phyloP scores from a whole-genome alignment of 2,329 filamentous ascomycete genomes.

The Arthrinium phaeospermum region DNA sequence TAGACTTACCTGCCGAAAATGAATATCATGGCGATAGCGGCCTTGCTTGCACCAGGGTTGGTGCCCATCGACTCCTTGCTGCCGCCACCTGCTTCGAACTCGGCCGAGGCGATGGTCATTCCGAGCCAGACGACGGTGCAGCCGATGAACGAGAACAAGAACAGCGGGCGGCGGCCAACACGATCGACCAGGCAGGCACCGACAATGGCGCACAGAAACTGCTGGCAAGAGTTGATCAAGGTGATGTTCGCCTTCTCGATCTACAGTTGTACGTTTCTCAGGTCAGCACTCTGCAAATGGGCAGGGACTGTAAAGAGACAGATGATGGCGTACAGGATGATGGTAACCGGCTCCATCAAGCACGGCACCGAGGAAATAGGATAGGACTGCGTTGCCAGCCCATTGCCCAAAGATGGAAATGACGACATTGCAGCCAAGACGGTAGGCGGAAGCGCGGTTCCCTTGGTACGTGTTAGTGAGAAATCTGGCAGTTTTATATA shows the following conservation, averaged over 20 bases:
- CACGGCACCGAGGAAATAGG: conserved; percentile 57
- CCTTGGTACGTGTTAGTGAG: neutral
- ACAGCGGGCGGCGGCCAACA: conserved; percentile 57
- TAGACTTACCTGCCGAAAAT: conserved; percentile 45
- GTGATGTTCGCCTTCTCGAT: conserved; percentile 54
- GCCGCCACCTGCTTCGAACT: conserved; percentile 41
- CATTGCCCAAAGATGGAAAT: conserved; percentile 52
- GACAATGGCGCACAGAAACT: conserved; percentile 54
- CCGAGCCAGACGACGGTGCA: conserved; percentile 57
- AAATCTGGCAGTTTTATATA: accelerated
- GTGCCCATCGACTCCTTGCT: conserved; percentile 30
- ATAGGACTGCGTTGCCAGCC: conserved; percentile 46
- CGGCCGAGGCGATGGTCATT: conserved; percentile 52
- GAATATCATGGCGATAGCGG: conserved; percentile 58
- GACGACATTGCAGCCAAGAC: conserved; percentile 46
- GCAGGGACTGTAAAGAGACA: no score
- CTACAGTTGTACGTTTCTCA: neutral
- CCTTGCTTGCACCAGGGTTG: conserved; percentile 49
- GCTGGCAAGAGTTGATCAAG: conserved; percentile 56
- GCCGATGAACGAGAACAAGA: conserved; percentile 55
- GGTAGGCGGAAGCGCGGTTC: conserved; percentile 44
- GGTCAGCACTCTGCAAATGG: neutral
- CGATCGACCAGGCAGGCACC: conserved; percentile 56
- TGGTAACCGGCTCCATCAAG: conserved; percentile 57
- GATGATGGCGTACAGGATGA: conserved; percentile 25